A percentile compares a stretch with the other conserved stretches of the same genome.
Conservation (phyloP, 257 asterid species). For the Anisodus tanguticus region DNA sequence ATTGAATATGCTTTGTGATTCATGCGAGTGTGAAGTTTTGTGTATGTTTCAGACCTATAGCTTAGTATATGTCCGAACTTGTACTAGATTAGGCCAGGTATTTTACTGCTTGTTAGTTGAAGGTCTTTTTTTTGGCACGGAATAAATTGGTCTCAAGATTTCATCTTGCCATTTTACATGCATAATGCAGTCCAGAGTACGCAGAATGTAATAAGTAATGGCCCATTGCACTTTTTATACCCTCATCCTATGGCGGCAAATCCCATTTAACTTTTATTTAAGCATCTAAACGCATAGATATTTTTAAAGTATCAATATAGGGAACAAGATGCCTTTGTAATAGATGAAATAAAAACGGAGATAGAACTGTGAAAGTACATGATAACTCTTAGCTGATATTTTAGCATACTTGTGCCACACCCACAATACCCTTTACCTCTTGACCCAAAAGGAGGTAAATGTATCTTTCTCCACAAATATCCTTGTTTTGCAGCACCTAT, state of each 20-base stretch:
- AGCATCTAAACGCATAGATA: background rate
- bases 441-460: background rate
- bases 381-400: background rate
- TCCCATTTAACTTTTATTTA: background rate
- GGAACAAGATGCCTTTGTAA: background rate
- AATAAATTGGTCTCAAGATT: background rate
- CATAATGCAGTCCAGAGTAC: background rate
- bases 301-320: background rate
- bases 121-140: background rate
- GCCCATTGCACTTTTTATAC: background rate
- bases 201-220: background rate
- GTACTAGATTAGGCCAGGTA: background rate
- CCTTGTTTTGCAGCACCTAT: slow-evolving; percentile 9
- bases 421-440: background rate
- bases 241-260: background rate
- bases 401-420: background rate
- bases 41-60: background rate
- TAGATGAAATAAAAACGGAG: background rate
- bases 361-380: background rate
- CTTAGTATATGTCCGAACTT: background rate
- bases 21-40: background rate
- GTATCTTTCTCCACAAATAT: background rate
- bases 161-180: background rate
- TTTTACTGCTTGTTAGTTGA: background rate
- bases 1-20: background rate